Base-by-base conservation (phyloP, 306 rosid species). In the Delonix regia region DNA sequence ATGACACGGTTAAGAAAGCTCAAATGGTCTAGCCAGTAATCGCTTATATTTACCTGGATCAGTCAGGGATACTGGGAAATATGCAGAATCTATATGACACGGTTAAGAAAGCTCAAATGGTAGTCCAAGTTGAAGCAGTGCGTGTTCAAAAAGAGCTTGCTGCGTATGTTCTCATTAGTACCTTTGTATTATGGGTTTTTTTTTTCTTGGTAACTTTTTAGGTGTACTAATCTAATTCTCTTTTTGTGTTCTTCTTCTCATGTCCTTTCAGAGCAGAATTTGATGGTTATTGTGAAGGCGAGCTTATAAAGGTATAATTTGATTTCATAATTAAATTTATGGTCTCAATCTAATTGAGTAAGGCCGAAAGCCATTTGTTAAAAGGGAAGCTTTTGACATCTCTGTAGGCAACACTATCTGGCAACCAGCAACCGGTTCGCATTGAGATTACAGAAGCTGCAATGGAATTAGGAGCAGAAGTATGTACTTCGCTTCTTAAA, bases 61-160 rank as follows among this genome's bases (percentile, higher is more conserved):
- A 87, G 93, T 86, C 89, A 24, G 93, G 89, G 75, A 83, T 85
- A 19, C 75, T 89, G 12, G 89, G 89, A 25, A 87, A 85, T 70
- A 89, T 87, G 94, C 88, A 87, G 74, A 87, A 85, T 52, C 87
- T 89, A 8, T 87, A 80, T 52, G 94, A 89, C 28, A 89, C 91
- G 9, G 91, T 89, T 62, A 83, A 86, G 91, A 83, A 88, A 48
- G 94, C 94, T 21, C 91, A 87, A 73, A 86, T 74, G 83, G 91
- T 90, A 72, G 91, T 90, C 79, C 94, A 87, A 88, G 89, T 90
- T 45, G 94, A 87, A 72, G 91, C 94, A 47, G 92, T 90, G 69
- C 82, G 87, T 4, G 90, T 87, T 49, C 91, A 89, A 59, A 87
- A 89, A 81, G 91, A 89, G 83, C 91, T 89, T 73, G 85, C 88